Conservation (phyloP, 179 eudicot genomes). For the Gypsophila paniculata region DNA sequence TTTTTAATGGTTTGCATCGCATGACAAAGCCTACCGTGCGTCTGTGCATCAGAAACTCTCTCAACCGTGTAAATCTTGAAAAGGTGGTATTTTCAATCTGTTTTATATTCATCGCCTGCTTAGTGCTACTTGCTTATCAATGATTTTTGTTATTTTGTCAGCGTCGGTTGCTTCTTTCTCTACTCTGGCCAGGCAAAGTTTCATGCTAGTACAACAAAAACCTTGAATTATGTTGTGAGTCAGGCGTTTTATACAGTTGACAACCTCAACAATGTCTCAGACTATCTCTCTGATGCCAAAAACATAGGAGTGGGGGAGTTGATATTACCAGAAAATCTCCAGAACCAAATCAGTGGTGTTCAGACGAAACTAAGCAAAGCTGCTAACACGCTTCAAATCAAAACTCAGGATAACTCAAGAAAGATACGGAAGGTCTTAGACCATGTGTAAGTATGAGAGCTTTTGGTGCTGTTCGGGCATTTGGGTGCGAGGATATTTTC, state of each 20-base stretch:
- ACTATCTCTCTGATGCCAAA: slow-evolving; percentile 45
- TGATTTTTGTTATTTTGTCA: slow-evolving; percentile 26
- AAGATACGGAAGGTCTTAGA: slow-evolving; percentile 36
- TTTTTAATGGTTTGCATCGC: background rate
- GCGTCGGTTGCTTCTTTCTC: slow-evolving; percentile 46
- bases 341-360: slow-evolving; percentile 33
- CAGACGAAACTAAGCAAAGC: slow-evolving; percentile 31
- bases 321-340: slow-evolving; percentile 34
- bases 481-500: background rate
- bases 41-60: background rate
- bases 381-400: slow-evolving; percentile 29
- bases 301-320: slow-evolving; percentile 39
- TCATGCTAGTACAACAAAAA: slow-evolving; percentile 38
- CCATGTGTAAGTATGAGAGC: slow-evolving; percentile 38
- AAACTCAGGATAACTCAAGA: slow-evolving; percentile 38
- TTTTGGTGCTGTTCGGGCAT: background rate
- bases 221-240: slow-evolving; percentile 37
- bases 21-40: background rate
- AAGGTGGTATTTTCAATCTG: background rate
- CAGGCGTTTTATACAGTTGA: slow-evolving; percentile 37
- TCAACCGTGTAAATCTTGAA: background rate
- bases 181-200: slow-evolving; percentile 54
- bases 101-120: background rate
- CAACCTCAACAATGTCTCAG: slow-evolving; percentile 40
- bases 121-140: slow-evolving; percentile 7